These are phyloP conservation scores for Galeopsis tetrahit DNA, from an alignment of 257 asterid species.

Conservation along the genomic window DNA sequence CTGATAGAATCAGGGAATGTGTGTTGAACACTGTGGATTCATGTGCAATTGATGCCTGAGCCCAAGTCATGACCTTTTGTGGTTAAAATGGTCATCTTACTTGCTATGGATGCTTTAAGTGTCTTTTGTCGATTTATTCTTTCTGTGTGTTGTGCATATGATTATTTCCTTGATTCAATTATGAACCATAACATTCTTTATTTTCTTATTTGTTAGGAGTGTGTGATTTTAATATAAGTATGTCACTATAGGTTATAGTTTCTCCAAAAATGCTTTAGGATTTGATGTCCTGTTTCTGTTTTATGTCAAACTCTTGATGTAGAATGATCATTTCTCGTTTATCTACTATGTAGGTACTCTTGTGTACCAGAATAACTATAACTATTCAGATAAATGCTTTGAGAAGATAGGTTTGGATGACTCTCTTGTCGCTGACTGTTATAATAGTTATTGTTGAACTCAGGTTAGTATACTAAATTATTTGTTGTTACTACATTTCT, in stretches of 20 bases:
- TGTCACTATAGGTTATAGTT: background rate
- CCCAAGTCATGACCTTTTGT: conserved; percentile 51
- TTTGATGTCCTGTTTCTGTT: conserved; percentile 14
- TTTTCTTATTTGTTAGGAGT: too few species aligned
- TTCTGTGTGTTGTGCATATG: background rate
- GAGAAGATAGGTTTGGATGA: conserved; percentile 74
- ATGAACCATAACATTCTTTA: conserved; percentile 1
- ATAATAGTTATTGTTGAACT: conserved; percentile 55
- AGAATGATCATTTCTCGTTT: conserved; percentile 80
- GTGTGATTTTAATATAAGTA: conserved; percentile 1
- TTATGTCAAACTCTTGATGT: conserved; percentile 44
- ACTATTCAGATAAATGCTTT: conserved; percentile 81
- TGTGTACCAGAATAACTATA: conserved; percentile 60
- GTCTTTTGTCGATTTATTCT: background rate
- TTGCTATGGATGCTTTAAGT: conserved; percentile 14
- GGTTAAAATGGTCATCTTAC: conserved; percentile 12
- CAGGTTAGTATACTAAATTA: conserved; percentile 57
- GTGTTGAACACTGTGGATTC: conserved; percentile 81
- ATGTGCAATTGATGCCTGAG: conserved; percentile 93
- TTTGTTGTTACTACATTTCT: conserved; percentile 13
- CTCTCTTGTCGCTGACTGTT: conserved; percentile 62
- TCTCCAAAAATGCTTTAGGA: background rate
- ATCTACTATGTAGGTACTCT: conserved; percentile 80
- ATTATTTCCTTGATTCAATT: conserved; percentile 10
- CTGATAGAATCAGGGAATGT: too few species aligned